A percentile compares a stretch with the other conserved stretches of the same genome.
phyloP scores from a whole-genome alignment of 768 basidiomycete species.

The Hemileccinum impolitum region DNA sequence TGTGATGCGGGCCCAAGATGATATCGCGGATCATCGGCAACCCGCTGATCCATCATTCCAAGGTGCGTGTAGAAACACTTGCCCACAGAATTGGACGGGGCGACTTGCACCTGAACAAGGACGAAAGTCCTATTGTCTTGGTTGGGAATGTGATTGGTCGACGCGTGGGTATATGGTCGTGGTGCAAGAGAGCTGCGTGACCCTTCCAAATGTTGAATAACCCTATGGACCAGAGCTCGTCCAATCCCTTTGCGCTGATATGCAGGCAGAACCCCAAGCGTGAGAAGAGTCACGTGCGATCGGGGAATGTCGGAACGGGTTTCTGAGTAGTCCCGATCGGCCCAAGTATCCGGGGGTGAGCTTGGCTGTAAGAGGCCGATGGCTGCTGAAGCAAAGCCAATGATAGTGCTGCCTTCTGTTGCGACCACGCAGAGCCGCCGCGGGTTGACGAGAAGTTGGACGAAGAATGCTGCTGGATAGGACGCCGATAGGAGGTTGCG shows the following conservation, averaged over 20 bases:
- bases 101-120: conserved; percentile 28
- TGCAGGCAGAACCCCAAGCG: conserved; percentile 26
- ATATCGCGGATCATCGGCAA: conserved; percentile 6
- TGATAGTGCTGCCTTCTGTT: conserved; percentile 12
- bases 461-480: conserved; percentile 30
- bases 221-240: conserved; percentile 25
- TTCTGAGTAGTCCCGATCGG: conserved; percentile 2
- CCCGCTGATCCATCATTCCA: conserved; percentile 26
- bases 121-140: conserved; percentile 15
- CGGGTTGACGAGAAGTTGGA: conserved; percentile 30
- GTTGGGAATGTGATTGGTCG: background rate
- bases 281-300: conserved; percentile 25
- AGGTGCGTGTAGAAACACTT: conserved; percentile 27
- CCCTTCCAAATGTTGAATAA: conserved; percentile 25
- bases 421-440: conserved; percentile 30
- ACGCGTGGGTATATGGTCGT: background rate
- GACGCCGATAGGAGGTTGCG: conserved; percentile 23
- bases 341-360: background rate
- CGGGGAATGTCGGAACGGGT: conserved; percentile 9
- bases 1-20: conserved; percentile 17
- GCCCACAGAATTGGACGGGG: conserved; percentile 23
- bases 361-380: conserved; percentile 4
- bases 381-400: conserved; percentile 31
- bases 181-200: background rate
- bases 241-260: conserved; percentile 30